Evolutionary conservation across 768 basidiomycete genomes (phyloP).

Genomic region (Lactarius deliciosus): DNA sequence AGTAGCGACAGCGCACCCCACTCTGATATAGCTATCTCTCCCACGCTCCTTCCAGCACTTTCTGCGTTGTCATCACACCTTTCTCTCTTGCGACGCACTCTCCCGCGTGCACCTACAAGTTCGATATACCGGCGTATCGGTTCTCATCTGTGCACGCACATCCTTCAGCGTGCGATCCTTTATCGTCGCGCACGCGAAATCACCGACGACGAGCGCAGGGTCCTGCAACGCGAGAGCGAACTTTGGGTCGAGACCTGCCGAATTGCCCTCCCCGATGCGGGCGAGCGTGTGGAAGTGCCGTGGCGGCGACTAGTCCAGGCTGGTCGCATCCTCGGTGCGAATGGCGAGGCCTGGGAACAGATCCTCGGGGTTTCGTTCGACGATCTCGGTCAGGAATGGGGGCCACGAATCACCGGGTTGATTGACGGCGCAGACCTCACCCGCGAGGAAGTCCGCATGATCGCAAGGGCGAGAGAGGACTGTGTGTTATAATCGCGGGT

Average conservation of each 20-base stretch:
- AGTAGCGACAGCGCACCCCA: constrained; percentile 34
- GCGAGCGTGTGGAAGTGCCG: constrained; percentile 64
- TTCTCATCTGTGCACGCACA: constrained; percentile 67
- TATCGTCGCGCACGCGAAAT: constrained; percentile 70
- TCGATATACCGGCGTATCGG: constrained; percentile 74
- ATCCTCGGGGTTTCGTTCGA: constrained; percentile 13
- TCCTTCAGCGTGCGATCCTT: constrained; percentile 79
- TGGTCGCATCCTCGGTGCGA: constrained; percentile 62
- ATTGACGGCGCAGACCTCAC: constrained; percentile 62
- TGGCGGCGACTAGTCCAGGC: constrained; percentile 76
- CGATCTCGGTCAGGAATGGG: constrained; percentile 46
- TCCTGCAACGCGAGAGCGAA: constrained; percentile 68
- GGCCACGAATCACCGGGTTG: constrained; percentile 48
- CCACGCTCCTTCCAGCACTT: constrained; percentile 73
- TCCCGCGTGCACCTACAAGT: constrained; percentile 59
- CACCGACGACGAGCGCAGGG: constrained; percentile 55
- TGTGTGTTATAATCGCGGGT: constrained; percentile 33
- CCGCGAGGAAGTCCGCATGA: constrained; percentile 57
- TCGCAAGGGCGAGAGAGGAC: constrained; percentile 50
- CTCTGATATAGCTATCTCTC: constrained; percentile 54
- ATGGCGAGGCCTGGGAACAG: constrained; percentile 37
- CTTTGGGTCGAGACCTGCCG: constrained; percentile 83
- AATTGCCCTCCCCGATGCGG: constrained; percentile 50
- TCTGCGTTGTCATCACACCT: constrained; percentile 82
- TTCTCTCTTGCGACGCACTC: constrained; percentile 57